Conservation (phyloP, 345 rosid genomes). For the Eutrema heterophyllum region DNA sequence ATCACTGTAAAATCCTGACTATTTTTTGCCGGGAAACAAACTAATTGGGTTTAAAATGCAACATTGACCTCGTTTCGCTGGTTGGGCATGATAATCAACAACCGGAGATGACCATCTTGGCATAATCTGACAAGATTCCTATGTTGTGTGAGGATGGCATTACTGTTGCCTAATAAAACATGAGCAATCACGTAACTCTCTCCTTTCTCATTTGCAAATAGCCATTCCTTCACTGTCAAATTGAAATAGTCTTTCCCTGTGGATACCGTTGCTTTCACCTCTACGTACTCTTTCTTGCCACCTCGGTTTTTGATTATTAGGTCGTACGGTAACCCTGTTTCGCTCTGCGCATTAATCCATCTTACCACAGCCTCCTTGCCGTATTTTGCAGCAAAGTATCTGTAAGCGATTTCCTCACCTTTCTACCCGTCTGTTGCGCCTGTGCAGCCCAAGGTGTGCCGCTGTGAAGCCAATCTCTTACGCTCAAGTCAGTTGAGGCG, state of each 20-base stretch:
- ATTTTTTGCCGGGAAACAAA: neutral
- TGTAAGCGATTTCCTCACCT: conserved; percentile 70
- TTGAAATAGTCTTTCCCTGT: conserved; percentile 70
- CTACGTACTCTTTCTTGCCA: conserved; percentile 49
- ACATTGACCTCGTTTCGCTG: conserved; percentile 24
- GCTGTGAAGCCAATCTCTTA: conserved; percentile 44
- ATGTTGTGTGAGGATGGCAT: conserved; percentile 47
- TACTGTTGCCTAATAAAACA: conserved; percentile 47
- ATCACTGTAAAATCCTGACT: too few species aligned
- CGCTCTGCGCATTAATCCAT: conserved; percentile 74
- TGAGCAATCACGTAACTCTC: conserved; percentile 57
- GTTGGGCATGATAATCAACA: conserved; percentile 66
- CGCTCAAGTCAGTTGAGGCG: conserved; percentile 26
- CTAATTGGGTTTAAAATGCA: neutral
- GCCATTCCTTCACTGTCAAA: conserved; percentile 74
- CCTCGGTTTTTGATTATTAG: conserved; percentile 34
- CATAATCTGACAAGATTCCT: conserved; percentile 60
- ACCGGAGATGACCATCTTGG: conserved; percentile 52
- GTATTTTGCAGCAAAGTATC: conserved; percentile 38
- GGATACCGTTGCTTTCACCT: conserved; percentile 79
- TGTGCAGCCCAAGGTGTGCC: conserved; percentile 39
- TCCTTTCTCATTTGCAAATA: conserved; percentile 63
- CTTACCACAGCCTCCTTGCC: conserved; percentile 42
- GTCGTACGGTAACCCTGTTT: conserved; percentile 82
- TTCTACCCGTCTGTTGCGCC: conserved; percentile 54